Percentiles rank a stretch among this genome's conserved stretches.
These are phyloP conservation scores for Colletotrichum sp. DNA, from an alignment of 2,329 filamentous ascomycete species.

Conservation along the genomic window DNA sequence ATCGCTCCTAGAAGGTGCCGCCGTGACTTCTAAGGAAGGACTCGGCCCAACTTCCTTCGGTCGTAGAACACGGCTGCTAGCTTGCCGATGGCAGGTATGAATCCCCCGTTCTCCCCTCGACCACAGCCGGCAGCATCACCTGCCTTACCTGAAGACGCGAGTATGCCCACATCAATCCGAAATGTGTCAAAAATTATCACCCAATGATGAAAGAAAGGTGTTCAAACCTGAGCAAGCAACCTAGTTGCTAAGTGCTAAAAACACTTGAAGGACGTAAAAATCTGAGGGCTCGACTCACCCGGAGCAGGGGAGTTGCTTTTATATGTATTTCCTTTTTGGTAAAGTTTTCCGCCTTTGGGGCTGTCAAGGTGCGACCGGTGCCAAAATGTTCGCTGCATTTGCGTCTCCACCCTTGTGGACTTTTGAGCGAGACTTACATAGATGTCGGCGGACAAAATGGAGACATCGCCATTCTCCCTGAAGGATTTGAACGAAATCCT, in stretches of 20 bases:
- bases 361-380: neutral
- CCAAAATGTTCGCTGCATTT: neutral
- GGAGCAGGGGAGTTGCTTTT: neutral
- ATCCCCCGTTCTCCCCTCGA: neutral
- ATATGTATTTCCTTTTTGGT: neutral
- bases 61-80: rapidly evolving
- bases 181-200: neutral
- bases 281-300: neutral
- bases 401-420: rapidly evolving
- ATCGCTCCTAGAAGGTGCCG: neutral
- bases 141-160: neutral
- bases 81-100: neutral
- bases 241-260: neutral
- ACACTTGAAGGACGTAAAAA: neutral
- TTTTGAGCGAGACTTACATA: neutral
- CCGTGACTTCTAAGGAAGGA: neutral
- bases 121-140: neutral
- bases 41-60: neutral
- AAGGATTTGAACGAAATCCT: neutral
- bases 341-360: neutral
- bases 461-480: neutral
- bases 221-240: neutral
- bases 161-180: neutral
- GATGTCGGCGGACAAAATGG: neutral
- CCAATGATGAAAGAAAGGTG: neutral